Conservation (phyloP, 2,329 filamentous ascomycete species). For the Thelonectria rubi region DNA sequence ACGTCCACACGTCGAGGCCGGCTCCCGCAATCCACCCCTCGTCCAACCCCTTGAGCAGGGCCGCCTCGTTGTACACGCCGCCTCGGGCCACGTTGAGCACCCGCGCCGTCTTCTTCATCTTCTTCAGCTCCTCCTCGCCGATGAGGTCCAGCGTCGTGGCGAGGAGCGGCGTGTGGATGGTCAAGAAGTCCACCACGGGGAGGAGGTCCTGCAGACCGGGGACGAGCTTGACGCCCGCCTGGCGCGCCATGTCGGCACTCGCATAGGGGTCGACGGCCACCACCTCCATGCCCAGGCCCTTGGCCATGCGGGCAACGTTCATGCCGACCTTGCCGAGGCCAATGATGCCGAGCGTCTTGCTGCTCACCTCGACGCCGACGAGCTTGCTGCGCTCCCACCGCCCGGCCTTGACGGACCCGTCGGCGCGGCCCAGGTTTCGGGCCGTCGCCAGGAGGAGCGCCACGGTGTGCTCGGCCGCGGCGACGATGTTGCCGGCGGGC, state of each 20-base stretch:
- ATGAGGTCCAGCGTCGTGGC: constrained; percentile 81
- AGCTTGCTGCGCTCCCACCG: constrained; percentile 80
- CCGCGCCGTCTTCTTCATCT: constrained; percentile 78
- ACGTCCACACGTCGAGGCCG: constrained; percentile 81
- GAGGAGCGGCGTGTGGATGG: constrained; percentile 82
- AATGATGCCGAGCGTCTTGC: constrained; percentile 79
- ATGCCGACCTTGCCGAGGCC: constrained; percentile 86
- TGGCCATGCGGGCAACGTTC: constrained; percentile 81
- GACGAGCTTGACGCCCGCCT: constrained; percentile 73
- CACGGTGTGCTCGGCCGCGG: constrained; percentile 81
- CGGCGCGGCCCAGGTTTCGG: constrained; percentile 76
- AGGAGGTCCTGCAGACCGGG: constrained; percentile 67
- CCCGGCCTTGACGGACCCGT: constrained; percentile 73
- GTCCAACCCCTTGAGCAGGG: constrained; percentile 75
- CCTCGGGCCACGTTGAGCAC: constrained; percentile 84
- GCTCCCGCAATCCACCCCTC: constrained; percentile 78
- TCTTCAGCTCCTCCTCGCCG: constrained; percentile 69
- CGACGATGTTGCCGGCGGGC: constrained; percentile 81
- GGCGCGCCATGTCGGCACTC: constrained; percentile 73
- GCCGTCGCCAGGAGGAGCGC: constrained; percentile 78
- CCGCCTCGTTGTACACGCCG: constrained; percentile 81
- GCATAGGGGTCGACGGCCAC: constrained; percentile 82
- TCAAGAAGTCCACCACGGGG: constrained; percentile 76
- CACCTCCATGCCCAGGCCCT: constrained; percentile 79
- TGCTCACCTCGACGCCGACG: constrained; percentile 80